Conservation (phyloP, 441 rosid species). For the Metrosideros polymorpha region DNA sequence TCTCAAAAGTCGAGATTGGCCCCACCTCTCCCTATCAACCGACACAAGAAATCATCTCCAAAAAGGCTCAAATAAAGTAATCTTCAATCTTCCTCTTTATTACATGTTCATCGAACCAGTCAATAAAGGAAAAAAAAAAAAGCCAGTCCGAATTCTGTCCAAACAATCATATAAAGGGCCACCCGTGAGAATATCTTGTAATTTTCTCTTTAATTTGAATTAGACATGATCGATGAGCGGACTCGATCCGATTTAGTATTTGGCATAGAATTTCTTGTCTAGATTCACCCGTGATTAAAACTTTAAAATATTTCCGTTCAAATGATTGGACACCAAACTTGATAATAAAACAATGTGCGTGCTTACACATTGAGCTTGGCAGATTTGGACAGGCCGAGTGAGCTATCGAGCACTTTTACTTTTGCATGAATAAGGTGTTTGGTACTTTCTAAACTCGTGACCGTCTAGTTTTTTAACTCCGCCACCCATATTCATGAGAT, state of each 20-base stretch:
- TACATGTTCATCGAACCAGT: neutral
- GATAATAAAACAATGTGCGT: neutral
- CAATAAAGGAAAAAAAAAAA: neutral
- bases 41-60: neutral
- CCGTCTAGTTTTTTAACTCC: too few relatives aligned
- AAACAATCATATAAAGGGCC: neutral
- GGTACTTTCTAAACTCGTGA: too few relatives aligned
- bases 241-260: neutral
- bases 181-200: neutral
- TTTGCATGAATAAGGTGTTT: too few relatives aligned
- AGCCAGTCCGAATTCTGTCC: neutral
- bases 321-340: neutral
- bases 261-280: neutral
- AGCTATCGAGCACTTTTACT: neutral
- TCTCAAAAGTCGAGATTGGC: neutral
- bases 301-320: fast-evolving
- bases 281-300: neutral
- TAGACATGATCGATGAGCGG: neutral
- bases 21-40: neutral
- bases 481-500: neutral
- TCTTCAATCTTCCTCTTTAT: neutral
- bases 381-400: neutral
- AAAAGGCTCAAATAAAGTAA: neutral
- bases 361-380: neutral
- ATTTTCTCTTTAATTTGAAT: neutral